These are phyloP conservation scores for Trichosporon asahii DNA, from an alignment of 1,284 basidiomycete genomes.

Conservation along the genomic window DNA sequence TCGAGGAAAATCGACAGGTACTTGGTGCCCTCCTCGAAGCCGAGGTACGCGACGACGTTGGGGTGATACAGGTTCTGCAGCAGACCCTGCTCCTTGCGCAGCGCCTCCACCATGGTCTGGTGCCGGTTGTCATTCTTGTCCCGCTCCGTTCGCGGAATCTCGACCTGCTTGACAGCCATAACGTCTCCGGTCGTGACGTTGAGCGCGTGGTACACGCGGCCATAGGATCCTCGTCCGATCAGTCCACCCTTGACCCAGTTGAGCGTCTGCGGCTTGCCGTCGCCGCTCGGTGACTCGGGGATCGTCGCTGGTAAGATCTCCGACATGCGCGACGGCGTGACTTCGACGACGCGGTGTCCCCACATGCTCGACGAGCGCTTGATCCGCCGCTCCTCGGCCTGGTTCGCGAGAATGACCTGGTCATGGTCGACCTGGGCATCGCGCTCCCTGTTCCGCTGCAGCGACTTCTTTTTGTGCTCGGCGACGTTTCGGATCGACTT, in stretches of 20 bases:
- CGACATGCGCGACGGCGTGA: constrained; percentile 63
- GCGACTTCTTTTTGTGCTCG: constrained; percentile 29
- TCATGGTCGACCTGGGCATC: neutral
- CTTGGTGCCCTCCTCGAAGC: constrained; percentile 70
- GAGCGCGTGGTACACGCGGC: constrained; percentile 89
- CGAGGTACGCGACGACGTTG: constrained; percentile 95
- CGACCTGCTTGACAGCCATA: constrained; percentile 99
- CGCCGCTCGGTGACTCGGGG: constrained; percentile 33
- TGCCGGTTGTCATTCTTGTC: constrained; percentile 87
- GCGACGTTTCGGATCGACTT: constrained; percentile 86
- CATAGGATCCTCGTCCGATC: constrained; percentile 95
- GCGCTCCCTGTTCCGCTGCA: constrained; percentile 19
- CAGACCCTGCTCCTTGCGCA: constrained; percentile 91
- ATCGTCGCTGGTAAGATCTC: constrained; percentile 53
- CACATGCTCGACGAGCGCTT: constrained; percentile 92
- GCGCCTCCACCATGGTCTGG: constrained; percentile 77
- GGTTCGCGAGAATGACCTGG: neutral
- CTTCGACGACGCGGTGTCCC: constrained; percentile 90
- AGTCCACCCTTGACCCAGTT: constrained; percentile 98
- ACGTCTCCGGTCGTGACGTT: constrained; percentile 99
- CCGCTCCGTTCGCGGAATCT: constrained; percentile 81
- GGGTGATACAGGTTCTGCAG: constrained; percentile 95
- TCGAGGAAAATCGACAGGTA: constrained; percentile 97
- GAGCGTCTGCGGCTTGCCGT: constrained; percentile 62
- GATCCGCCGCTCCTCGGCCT: constrained; percentile 57